These are phyloP conservation scores for Gnomoniopsis smithogilvyi DNA, from an alignment of 2,329 filamentous ascomycete species.

Conservation along the genomic window DNA sequence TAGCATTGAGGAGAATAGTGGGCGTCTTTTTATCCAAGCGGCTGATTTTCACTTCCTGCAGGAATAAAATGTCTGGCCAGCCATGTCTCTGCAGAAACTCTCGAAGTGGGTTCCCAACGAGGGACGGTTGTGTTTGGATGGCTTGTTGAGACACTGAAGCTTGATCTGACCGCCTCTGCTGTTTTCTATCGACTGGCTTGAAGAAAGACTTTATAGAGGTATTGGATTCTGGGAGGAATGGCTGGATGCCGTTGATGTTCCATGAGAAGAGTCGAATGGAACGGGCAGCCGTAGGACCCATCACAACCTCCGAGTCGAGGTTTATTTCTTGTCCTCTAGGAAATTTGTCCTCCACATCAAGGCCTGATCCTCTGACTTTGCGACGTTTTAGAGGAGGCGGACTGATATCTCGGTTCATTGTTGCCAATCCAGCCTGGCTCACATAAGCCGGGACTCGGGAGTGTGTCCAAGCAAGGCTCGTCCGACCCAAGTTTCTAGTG, in stretches of 20 bases:
- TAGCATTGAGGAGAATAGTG: constrained; percentile 14
- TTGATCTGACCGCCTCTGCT: background rate
- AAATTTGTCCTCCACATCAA: too few species aligned
- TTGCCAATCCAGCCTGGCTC: background rate
- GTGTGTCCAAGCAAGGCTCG: too few species aligned
- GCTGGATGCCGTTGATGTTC: constrained; percentile 25
- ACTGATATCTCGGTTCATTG: constrained; percentile 7
- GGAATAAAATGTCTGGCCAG: constrained; percentile 25
- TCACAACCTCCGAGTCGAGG: background rate
- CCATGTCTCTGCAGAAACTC: constrained; percentile 23
- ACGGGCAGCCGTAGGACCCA: background rate
- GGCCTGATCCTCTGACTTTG: background rate
- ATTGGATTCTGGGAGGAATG: constrained; percentile 20
- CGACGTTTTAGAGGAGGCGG: constrained; percentile 12
- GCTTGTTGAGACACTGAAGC: background rate
- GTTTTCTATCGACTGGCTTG: constrained; percentile 9
- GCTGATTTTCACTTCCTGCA: constrained; percentile 25
- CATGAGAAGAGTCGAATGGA: constrained; percentile 24
- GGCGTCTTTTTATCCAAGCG: constrained; percentile 13
- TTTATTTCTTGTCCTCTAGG: background rate
- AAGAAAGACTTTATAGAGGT: constrained; percentile 25
- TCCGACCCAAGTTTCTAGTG: too few species aligned
- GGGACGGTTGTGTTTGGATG: too few species aligned
- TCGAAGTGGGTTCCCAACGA: constrained; percentile 14
- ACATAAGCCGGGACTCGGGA: too few species aligned